These are phyloP conservation scores for Funneliformis caledonium DNA, from an alignment of 371 early-diverging fungal species.

Conservation along the genomic window DNA sequence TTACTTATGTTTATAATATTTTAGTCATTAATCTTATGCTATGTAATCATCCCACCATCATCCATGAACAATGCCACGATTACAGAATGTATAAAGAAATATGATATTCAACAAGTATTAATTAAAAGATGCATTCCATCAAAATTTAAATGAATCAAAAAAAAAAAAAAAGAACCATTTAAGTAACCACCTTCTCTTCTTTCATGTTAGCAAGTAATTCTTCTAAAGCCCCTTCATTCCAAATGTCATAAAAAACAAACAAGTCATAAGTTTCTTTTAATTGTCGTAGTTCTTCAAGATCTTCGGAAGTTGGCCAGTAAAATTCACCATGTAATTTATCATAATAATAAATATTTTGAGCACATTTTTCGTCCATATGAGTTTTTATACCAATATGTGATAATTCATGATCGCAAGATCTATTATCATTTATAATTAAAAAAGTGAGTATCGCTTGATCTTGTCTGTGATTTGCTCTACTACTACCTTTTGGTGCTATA, in stretches of 20 bases:
- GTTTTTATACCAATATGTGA: background rate
- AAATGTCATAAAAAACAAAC: background rate
- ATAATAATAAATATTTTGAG: background rate
- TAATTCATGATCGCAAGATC: background rate
- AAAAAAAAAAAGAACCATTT: background rate
- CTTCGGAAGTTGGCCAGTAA: background rate
- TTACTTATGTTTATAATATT: background rate
- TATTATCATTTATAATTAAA: slow-evolving; percentile 44
- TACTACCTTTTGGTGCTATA: slow-evolving; percentile 66
- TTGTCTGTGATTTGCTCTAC: slow-evolving; percentile 65
- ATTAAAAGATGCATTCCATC: slow-evolving; percentile 66
- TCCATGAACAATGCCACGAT: background rate
- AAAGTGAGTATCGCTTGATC: slow-evolving; percentile 68
- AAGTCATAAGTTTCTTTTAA: background rate
- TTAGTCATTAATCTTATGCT: slow-evolving; percentile 62
- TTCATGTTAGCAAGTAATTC: background rate
- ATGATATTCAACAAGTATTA: slow-evolving; percentile 54
- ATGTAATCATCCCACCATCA: slow-evolving; percentile 52
- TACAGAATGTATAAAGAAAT: slow-evolving; percentile 44
- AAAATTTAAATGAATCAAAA: slow-evolving; percentile 37
- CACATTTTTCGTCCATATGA: background rate
- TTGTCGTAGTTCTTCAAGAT: background rate
- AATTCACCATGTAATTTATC: background rate
- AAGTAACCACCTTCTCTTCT: background rate
- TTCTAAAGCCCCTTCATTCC: background rate